These are phyloP conservation scores for Aspergillus asperescens DNA, from an alignment of 495 filamentous ascomycete species.

Conservation along the genomic window DNA sequence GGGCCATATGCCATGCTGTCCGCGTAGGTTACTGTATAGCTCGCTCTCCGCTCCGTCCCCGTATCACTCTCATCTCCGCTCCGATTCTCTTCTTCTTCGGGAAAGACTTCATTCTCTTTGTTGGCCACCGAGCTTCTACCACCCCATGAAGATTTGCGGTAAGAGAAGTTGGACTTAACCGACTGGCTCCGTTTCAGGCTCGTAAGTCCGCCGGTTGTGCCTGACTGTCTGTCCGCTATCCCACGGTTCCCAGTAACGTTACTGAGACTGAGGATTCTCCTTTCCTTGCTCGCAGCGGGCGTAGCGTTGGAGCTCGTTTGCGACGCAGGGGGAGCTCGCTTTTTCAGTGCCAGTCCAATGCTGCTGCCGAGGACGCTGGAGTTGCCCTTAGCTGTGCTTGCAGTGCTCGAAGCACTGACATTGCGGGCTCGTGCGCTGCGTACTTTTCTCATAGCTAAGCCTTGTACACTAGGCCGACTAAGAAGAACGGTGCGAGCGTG, in stretches of 20 bases:
- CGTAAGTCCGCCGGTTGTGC: constrained; percentile 39
- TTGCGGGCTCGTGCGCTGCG: constrained; percentile 46
- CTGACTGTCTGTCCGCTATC: constrained; percentile 49
- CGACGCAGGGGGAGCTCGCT: constrained; percentile 36
- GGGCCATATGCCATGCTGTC: constrained; percentile 47
- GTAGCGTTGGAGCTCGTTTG: constrained; percentile 46
- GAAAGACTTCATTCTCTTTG: constrained; percentile 58
- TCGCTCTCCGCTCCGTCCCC: constrained; percentile 49
- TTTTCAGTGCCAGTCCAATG: constrained; percentile 50
- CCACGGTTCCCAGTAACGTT: constrained; percentile 79
- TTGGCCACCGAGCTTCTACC: constrained; percentile 46
- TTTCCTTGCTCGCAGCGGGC: constrained; percentile 45
- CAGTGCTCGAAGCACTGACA: constrained; percentile 35
- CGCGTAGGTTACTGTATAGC: constrained; percentile 45
- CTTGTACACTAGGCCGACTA: constrained; percentile 42
- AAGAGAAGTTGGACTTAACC: constrained; percentile 56
- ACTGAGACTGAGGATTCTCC: constrained; percentile 82
- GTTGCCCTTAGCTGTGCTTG: constrained; percentile 37
- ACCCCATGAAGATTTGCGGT: constrained; percentile 73
- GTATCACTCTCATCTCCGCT: constrained; percentile 45
- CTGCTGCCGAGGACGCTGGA: constrained; percentile 44
- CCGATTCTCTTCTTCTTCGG: constrained; percentile 48
- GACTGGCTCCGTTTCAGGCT: constrained; percentile 65
- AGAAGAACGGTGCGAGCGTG: constrained; percentile 84
- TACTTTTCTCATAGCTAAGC: constrained; percentile 73